Evolutionary conservation across 192 early-diverging fungal genomes (phyloP).

Genomic region (Oehlia diaphana): DNA sequence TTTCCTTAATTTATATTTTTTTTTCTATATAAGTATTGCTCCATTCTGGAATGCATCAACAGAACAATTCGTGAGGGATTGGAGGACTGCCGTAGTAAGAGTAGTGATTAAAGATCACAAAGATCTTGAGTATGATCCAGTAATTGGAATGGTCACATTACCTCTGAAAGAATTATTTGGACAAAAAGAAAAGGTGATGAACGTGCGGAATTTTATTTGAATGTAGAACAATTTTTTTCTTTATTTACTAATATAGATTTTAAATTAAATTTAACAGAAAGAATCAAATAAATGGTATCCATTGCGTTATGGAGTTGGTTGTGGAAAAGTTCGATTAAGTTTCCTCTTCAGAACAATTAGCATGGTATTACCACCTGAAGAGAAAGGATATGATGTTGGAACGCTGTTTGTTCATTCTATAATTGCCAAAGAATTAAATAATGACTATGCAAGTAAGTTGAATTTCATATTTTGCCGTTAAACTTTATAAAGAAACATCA

Average conservation of each 20-base stretch:
- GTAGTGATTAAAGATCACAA: conserved; percentile 23
- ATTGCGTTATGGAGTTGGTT: conserved; percentile 23
- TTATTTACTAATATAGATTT: background rate
- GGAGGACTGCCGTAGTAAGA: conserved; percentile 12
- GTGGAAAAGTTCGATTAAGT: conserved; percentile 24
- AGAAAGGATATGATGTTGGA: conserved; percentile 28
- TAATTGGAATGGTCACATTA: conserved; percentile 23
- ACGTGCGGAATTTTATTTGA: background rate
- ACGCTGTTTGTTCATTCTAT: conserved; percentile 14
- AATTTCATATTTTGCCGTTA: background rate
- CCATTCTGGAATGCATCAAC: conserved; percentile 29
- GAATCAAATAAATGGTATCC: conserved; percentile 18
- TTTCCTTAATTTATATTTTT: background rate
- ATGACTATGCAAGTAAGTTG: background rate
- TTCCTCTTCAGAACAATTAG: conserved; percentile 12
- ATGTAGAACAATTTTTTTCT: background rate
- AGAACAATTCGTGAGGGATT: conserved; percentile 26
- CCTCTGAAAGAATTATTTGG: conserved; percentile 20
- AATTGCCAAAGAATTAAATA: background rate
- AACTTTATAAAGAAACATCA: background rate
- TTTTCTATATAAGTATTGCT: background rate
- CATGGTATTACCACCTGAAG: conserved; percentile 9
- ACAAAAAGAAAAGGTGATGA: background rate
- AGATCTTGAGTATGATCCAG: conserved; percentile 29
- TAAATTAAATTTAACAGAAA: background rate